Conservation (phyloP, 2,329 filamentous ascomycete species). For the Trichoderma sp. region DNA sequence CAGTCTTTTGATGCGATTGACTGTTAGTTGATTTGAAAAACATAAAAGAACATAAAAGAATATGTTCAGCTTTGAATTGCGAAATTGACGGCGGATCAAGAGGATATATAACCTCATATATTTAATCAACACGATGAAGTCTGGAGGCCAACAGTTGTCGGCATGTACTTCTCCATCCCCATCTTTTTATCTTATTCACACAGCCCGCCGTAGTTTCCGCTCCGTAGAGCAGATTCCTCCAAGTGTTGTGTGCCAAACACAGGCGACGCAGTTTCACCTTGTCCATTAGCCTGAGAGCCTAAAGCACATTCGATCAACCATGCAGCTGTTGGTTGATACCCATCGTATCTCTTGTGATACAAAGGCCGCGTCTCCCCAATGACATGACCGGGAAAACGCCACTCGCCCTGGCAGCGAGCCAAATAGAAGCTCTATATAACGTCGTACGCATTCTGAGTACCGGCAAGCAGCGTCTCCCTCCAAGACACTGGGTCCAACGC, state of each 20-base stretch:
- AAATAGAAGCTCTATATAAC: constrained; percentile 11
- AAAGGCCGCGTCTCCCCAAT: neutral
- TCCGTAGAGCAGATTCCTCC: neutral
- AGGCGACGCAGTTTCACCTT: neutral
- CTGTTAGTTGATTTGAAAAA: neutral
- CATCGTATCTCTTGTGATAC: neutral
- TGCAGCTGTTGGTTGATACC: constrained; percentile 14
- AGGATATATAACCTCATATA: neutral
- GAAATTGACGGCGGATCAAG: neutral
- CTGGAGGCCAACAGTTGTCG: neutral
- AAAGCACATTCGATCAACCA: neutral
- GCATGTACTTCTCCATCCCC: neutral
- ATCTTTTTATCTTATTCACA: neutral
- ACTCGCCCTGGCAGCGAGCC: constrained; percentile 25
- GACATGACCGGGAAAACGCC: constrained; percentile 17
- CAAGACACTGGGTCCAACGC: constrained; percentile 11
- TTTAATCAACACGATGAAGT: neutral
- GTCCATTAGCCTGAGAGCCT: neutral
- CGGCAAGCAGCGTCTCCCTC: neutral
- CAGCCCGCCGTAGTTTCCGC: neutral
- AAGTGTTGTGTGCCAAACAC: neutral
- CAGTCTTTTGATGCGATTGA: neutral
- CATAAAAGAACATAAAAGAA: neutral
- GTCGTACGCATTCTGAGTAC: neutral
- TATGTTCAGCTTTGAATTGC: neutral